These are phyloP conservation scores for Wickerhamiella lipophila DNA, from an alignment of 805 yeast species.

Conservation along the genomic window DNA sequence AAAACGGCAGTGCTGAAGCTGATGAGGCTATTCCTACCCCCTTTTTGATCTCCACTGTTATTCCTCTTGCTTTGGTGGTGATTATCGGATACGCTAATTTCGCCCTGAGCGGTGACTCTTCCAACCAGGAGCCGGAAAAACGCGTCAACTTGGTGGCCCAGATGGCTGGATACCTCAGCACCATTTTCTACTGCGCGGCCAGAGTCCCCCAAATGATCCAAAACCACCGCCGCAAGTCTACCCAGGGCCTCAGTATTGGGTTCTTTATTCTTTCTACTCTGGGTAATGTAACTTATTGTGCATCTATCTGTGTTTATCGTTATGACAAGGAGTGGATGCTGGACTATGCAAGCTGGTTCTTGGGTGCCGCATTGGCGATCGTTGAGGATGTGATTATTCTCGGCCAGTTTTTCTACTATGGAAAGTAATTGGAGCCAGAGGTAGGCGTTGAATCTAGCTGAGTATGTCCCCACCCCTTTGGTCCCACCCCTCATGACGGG, in stretches of 20 bases:
- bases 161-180: slow-evolving; percentile 57
- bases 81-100: slow-evolving; percentile 53
- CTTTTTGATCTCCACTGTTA: slow-evolving; percentile 30
- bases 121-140: slow-evolving; percentile 19
- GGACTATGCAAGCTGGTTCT: slow-evolving; percentile 59
- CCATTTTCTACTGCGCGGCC: slow-evolving; percentile 56
- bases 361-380: slow-evolving; percentile 69
- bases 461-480: too few species aligned
- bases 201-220: slow-evolving; percentile 77
- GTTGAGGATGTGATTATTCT: slow-evolving; percentile 56
- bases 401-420: slow-evolving; percentile 51
- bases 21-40: slow-evolving; percentile 11
- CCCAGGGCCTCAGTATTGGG: slow-evolving; percentile 72
- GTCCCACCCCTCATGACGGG: too few species aligned
- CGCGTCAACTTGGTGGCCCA: slow-evolving; percentile 42
- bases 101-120: slow-evolving; percentile 31
- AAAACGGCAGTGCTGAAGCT: background rate
- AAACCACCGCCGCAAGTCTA: slow-evolving; percentile 64
- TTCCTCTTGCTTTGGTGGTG: slow-evolving; percentile 51
- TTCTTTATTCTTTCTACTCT: slow-evolving; percentile 62
- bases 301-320: slow-evolving; percentile 56
- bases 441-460: too few species aligned
- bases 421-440: background rate
- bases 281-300: slow-evolving; percentile 66
- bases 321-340: slow-evolving; percentile 46